Percentiles rank a stretch among this genome's conserved stretches.
Conservation (phyloP, 208 protist genomes). For the Wallacemonas collosoma region DNA sequence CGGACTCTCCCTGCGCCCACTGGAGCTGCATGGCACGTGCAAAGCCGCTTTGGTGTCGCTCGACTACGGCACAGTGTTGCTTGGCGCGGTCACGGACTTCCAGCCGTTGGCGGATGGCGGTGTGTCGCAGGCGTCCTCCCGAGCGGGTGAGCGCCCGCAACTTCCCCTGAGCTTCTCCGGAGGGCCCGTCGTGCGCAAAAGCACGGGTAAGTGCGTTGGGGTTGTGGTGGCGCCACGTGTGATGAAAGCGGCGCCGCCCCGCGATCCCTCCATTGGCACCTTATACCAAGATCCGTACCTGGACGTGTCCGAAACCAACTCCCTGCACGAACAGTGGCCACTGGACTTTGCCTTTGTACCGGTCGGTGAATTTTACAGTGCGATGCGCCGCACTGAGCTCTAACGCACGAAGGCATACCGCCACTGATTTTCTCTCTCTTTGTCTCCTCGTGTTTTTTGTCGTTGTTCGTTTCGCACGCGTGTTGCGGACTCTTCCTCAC, state of each 20-base stretch:
- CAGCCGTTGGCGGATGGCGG: not conserved
- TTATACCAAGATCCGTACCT: slow-evolving; percentile 79
- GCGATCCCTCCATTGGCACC: slow-evolving; percentile 36
- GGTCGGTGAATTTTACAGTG: slow-evolving; percentile 69
- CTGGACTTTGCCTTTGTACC: slow-evolving; percentile 83
- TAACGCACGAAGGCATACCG: slow-evolving; percentile 18
- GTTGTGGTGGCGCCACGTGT: slow-evolving; percentile 72
- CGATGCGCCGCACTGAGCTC: slow-evolving; percentile 71
- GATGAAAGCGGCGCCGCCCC: slow-evolving; percentile 56
- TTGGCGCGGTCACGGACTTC: slow-evolving; percentile 47
- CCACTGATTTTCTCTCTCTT: not conserved
- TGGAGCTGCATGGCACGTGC: slow-evolving; percentile 53
- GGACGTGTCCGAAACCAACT: slow-evolving; percentile 72
- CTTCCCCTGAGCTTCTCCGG: slow-evolving; percentile 83
- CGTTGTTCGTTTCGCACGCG: not conserved
- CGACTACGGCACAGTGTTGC: slow-evolving; percentile 86
- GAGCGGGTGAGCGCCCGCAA: slow-evolving; percentile 14
- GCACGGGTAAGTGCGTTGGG: slow-evolving; percentile 82
- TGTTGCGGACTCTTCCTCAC: not conserved
- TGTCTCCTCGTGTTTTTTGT: slow-evolving; percentile 1
- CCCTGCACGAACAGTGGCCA: slow-evolving; percentile 47
- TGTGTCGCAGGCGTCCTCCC: not conserved
- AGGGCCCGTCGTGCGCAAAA: slow-evolving; percentile 81
- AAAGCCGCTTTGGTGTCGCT: slow-evolving; percentile 73
- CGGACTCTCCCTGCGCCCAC: slow-evolving; percentile 42